A percentile compares a stretch with the other conserved stretches of the same genome.
These are phyloP conservation scores for Clarkia xantiana DNA, from an alignment of 345 rosid species.

Conservation along the genomic window DNA sequence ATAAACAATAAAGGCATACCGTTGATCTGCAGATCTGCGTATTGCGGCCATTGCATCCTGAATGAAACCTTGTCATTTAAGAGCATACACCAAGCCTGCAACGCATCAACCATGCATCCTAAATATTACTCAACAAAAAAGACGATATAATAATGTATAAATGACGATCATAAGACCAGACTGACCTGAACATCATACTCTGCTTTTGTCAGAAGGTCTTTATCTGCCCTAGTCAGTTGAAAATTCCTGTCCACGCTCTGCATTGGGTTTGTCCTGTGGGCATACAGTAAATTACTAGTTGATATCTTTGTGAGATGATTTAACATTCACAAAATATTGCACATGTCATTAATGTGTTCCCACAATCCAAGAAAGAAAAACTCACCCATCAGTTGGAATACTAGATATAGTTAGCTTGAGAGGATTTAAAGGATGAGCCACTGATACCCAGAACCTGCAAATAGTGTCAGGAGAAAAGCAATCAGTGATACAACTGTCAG, in stretches of 20 bases:
- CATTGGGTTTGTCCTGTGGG: constrained; percentile 50
- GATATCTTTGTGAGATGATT: not conserved
- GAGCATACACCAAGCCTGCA: constrained; percentile 98
- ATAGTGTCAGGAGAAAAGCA: not conserved
- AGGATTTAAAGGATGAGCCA: constrained; percentile 55
- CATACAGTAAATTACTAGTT: not conserved
- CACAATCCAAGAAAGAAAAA: constrained; percentile 1
- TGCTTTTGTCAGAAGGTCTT: constrained; percentile 49
- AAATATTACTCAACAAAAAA: constrained; percentile 1
- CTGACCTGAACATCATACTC: constrained; percentile 79
- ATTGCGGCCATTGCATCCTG: constrained; percentile 99
- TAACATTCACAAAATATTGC: not conserved
- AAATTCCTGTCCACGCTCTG: constrained; percentile 62
- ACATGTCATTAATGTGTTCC: no score
- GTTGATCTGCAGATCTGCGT: constrained; percentile 81
- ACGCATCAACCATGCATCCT: not conserved
- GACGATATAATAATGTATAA: not conserved
- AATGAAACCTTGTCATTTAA: constrained; percentile 86
- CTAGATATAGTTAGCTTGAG: constrained; percentile 39
- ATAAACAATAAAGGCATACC: constrained; percentile 36
- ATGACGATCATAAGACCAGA: constrained; percentile 2
- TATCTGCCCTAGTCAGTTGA: constrained; percentile 58
- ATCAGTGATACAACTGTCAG: no score
- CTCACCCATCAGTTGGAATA: constrained; percentile 74
- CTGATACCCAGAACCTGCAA: constrained; percentile 62